These are phyloP conservation scores for Eucalyptus leucophloia DNA, from an alignment of 345 rosid species.

Conservation along the genomic window DNA sequence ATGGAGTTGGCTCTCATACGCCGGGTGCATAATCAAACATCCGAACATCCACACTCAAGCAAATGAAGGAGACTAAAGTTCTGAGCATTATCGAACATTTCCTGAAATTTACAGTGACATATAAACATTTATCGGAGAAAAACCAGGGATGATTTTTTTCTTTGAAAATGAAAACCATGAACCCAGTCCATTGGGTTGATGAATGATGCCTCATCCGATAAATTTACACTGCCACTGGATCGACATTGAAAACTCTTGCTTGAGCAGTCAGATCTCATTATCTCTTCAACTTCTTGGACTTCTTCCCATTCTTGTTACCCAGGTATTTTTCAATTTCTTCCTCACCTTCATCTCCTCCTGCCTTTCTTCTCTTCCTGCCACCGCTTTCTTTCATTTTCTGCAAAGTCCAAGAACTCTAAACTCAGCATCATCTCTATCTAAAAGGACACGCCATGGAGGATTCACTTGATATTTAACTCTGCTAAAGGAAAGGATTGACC, in stretches of 20 bases:
- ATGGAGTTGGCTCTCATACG: neutral
- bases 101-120: neutral
- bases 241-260: neutral
- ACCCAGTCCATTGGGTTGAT: neutral
- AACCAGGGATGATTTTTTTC: neutral
- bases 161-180: neutral
- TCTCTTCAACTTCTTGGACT: conserved; percentile 26
- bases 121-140: neutral
- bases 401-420: neutral
- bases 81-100: neutral
- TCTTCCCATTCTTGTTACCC: conserved; percentile 27
- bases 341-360: conserved; percentile 27
- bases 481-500: neutral
- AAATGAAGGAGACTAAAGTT: neutral
- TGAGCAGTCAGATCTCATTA: neutral
- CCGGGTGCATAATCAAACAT: neutral
- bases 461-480: neutral
- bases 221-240: neutral
- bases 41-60: neutral
- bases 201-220: neutral
- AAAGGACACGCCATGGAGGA: neutral
- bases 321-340: conserved; percentile 48
- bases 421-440: neutral
- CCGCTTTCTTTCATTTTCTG: conserved; percentile 54
- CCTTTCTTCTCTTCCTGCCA: conserved; percentile 24